phyloP scores from a whole-genome alignment of 805 yeast species.

The Jamesozyma gamospora region DNA sequence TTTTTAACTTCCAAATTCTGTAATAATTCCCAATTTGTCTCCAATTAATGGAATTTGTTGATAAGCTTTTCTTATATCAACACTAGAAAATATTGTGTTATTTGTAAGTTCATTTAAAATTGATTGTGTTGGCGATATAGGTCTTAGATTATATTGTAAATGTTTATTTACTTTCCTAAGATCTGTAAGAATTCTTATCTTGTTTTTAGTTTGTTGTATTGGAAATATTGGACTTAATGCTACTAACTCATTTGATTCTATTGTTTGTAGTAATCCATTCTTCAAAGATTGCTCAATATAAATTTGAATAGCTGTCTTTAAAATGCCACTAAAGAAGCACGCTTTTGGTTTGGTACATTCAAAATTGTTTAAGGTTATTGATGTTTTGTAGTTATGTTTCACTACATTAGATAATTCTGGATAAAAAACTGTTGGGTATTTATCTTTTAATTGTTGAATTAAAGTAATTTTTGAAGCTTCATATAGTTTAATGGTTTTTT shows the following conservation, averaged over 20 bases:
- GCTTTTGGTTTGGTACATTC: constrained; percentile 1
- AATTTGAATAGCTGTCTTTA: background rate
- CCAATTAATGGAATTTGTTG: constrained; percentile 6
- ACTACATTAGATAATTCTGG: too few relatives aligned
- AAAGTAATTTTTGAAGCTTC: too few relatives aligned
- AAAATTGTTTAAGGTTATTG: too few relatives aligned
- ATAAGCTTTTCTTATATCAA: constrained; percentile 6
- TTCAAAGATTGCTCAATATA: constrained; percentile 1
- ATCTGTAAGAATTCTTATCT: constrained; percentile 4
- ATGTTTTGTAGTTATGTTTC: too few relatives aligned
- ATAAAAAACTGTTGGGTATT: too few relatives aligned
- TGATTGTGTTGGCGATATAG: constrained; percentile 3
- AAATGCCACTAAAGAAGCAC: constrained; percentile 2
- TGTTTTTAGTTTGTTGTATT: background rate
- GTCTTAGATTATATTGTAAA: constrained; percentile 3
- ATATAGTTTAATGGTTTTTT: too few relatives aligned
- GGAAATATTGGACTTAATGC: constrained; percentile 4
- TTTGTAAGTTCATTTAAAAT: constrained; percentile 3
- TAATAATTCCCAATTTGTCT: constrained; percentile 3
- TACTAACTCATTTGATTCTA: constrained; percentile 2
- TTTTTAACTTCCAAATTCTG: constrained; percentile 4
- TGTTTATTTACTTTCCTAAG: constrained; percentile 3
- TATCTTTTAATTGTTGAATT: too few relatives aligned
- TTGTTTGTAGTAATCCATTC: constrained; percentile 1
- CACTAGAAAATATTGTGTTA: constrained; percentile 4